Conservation (phyloP, 1,139 yeast species). For the Yamadazyma epiphylla region DNA sequence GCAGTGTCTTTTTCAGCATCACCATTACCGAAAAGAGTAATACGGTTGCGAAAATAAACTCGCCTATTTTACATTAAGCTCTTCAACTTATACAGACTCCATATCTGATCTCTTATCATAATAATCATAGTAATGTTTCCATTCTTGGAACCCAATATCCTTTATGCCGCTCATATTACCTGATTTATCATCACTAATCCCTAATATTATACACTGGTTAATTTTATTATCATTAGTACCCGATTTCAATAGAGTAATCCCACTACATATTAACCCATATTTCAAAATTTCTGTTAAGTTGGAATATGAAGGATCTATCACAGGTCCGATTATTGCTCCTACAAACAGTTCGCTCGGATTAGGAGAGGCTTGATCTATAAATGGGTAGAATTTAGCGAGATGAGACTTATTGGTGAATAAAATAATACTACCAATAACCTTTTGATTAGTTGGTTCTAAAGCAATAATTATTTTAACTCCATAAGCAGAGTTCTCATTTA, state of each 20-base stretch:
- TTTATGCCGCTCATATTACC: slow-evolving; percentile 28
- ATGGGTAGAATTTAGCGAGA: slow-evolving; percentile 51
- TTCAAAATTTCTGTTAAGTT: slow-evolving; percentile 54
- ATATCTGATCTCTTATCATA: slow-evolving; percentile 23
- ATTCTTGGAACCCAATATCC: slow-evolving; percentile 41
- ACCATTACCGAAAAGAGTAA: not conserved
- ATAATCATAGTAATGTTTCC: slow-evolving; percentile 39
- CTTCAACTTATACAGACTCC: slow-evolving; percentile 2
- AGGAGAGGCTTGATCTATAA: slow-evolving; percentile 32
- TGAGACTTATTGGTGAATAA: slow-evolving; percentile 48
- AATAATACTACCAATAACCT: slow-evolving; percentile 53
- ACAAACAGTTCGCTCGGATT: slow-evolving; percentile 17
- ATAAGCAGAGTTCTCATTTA: slow-evolving; percentile 15
- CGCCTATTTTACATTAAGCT: no score
- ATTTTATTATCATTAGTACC: slow-evolving; percentile 22
- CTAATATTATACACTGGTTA: slow-evolving; percentile 36
- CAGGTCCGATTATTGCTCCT: slow-evolving; percentile 57
- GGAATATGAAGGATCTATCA: slow-evolving; percentile 53
- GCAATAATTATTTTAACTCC: slow-evolving; percentile 53
- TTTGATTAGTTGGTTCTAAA: slow-evolving; percentile 51
- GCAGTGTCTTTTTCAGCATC: not conserved
- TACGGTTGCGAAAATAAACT: no score
- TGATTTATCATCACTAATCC: slow-evolving; percentile 36
- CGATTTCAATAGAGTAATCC: slow-evolving; percentile 49
- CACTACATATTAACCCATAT: slow-evolving; percentile 58